These are phyloP conservation scores for Colletotrichum trifolii DNA, from an alignment of 2,329 filamentous ascomycete species.

Conservation along the genomic window DNA sequence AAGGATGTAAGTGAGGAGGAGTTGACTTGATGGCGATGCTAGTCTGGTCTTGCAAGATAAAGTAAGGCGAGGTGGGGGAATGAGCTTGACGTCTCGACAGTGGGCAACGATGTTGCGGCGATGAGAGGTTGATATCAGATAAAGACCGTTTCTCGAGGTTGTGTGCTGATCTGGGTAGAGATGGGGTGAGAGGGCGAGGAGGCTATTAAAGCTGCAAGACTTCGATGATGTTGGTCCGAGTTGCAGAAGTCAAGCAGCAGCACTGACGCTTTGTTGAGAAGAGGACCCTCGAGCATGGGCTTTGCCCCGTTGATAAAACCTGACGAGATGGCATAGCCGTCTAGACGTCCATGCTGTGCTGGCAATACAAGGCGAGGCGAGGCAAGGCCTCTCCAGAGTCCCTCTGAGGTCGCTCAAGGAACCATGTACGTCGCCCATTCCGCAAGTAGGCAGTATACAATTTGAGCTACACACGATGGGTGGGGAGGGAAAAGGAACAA, in stretches of 20 bases:
- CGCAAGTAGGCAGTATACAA: slow-evolving; percentile 20
- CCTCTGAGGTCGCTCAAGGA: slow-evolving; percentile 21
- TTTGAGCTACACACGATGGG: slow-evolving; percentile 11
- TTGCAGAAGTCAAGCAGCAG: slow-evolving; percentile 3
- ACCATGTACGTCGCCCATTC: slow-evolving; percentile 23
- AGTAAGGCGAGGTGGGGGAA: neutral
- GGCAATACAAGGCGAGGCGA: too few relatives aligned
- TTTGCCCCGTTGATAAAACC: slow-evolving; percentile 30
- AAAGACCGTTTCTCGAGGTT: slow-evolving; percentile 11
- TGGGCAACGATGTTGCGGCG: neutral
- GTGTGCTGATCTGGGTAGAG: neutral
- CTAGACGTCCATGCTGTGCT: slow-evolving; percentile 12
- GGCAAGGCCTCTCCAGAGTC: neutral
- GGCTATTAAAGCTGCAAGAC: slow-evolving; percentile 26
- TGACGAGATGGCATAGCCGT: slow-evolving; percentile 3
- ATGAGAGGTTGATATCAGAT: slow-evolving; percentile 12
- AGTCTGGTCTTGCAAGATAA: too few relatives aligned
- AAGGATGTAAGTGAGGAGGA: slow-evolving; percentile 11
- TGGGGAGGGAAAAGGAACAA: slow-evolving; percentile 1
- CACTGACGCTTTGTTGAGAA: slow-evolving; percentile 2
- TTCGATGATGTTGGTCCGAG: slow-evolving; percentile 17
- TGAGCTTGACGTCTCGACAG: slow-evolving; percentile 13
- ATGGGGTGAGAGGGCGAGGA: neutral
- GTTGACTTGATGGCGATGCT: slow-evolving; percentile 3
- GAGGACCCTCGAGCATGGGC: slow-evolving; percentile 26